These are phyloP conservation scores for Neurospora hispaniola DNA, from an alignment of 495 filamentous ascomycete genomes.

Conservation along the genomic window DNA sequence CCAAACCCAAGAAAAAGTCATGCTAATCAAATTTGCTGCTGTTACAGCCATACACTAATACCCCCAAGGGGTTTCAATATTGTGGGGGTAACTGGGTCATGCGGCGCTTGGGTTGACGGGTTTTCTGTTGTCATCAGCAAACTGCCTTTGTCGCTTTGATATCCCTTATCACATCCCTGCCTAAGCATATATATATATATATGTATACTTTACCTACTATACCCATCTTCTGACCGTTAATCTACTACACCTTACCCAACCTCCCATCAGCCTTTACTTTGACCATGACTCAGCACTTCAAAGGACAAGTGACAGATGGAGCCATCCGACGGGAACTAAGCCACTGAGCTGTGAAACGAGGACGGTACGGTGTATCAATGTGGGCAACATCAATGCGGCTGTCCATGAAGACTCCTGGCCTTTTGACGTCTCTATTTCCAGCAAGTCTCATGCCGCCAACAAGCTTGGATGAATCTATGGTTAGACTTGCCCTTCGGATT, in stretches of 20 bases:
- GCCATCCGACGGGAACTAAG: not conserved
- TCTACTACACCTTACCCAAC: not conserved
- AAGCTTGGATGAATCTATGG: not conserved
- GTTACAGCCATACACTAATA: conserved; percentile 69
- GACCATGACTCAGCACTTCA: not conserved
- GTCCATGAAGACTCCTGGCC: not conserved
- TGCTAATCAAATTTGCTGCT: conserved; percentile 1
- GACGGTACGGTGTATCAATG: not conserved
- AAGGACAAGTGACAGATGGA: not conserved
- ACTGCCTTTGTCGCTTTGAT: conserved; percentile 5
- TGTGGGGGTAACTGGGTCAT: conserved; percentile 77
- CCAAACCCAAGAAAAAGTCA: not conserved
- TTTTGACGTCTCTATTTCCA: not conserved
- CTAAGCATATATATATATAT: not conserved
- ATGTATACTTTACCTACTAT: not conserved
- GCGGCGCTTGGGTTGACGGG: conserved; percentile 73
- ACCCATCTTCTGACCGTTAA: not conserved
- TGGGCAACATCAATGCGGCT: not conserved
- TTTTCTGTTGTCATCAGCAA: conserved; percentile 78
- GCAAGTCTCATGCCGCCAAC: not conserved
- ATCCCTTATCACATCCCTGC: not conserved
- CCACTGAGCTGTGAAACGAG: not conserved
- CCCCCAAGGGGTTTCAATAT: conserved; percentile 85
- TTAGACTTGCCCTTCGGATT: not conserved
- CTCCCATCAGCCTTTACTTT: not conserved